phyloP scores from a whole-genome alignment of 148 eudicot genomes.

The Chenopodium quinoa region DNA sequence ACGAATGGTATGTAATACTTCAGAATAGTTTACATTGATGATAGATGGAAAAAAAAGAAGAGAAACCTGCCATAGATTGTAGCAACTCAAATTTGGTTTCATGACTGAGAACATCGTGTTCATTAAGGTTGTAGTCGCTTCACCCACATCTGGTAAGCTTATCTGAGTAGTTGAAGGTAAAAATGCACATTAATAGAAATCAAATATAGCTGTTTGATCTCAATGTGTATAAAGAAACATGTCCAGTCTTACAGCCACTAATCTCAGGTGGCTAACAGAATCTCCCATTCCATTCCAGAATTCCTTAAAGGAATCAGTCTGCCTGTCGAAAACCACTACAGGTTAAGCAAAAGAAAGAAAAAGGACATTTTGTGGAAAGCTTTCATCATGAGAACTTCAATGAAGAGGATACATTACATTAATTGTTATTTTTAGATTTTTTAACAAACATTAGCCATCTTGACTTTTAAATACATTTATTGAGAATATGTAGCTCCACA shows the following conservation, averaged over 20 bases:
- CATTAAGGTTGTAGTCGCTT: slow-evolving; percentile 52
- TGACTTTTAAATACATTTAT: neutral
- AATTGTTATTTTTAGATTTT: neutral
- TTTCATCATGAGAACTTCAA: neutral
- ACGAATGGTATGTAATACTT: neutral
- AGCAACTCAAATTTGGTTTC: slow-evolving; percentile 52
- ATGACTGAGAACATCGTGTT: slow-evolving; percentile 62
- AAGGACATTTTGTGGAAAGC: neutral
- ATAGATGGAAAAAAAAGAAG: neutral
- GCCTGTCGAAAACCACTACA: slow-evolving; percentile 39
- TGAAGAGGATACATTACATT: neutral
- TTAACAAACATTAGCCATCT: neutral
- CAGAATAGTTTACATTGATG: neutral
- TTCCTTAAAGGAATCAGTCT: slow-evolving; percentile 48
- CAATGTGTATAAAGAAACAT: neutral
- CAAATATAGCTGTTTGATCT: neutral
- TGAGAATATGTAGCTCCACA: neutral
- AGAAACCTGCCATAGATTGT: slow-evolving; percentile 90
- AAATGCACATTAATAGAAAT: slow-evolving; percentile 18
- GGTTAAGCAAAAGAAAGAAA: slow-evolving; percentile 8
- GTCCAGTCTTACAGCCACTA: slow-evolving; percentile 61
- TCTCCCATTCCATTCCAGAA: slow-evolving; percentile 74
- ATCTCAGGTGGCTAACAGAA: slow-evolving; percentile 55
- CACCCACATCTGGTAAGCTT: slow-evolving; percentile 71
- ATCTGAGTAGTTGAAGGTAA: slow-evolving; percentile 47